Evolutionary conservation across 305 asterid species (phyloP), one percentile per base, ranked within the genome.

Genomic region (Euphrasia arctica): DNA sequence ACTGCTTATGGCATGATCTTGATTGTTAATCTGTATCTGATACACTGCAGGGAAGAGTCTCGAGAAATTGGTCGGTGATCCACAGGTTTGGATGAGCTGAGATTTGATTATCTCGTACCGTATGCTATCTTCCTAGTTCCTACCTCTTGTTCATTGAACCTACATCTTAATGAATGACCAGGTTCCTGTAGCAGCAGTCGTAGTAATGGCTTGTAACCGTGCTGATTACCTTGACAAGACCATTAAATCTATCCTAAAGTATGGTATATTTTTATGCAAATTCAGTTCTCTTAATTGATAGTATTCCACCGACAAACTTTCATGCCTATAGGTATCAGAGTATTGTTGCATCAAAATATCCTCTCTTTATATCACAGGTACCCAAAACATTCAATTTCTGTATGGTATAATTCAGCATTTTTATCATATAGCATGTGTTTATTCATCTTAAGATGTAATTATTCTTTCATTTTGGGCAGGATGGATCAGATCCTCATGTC

Each of bases 141-240:
- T 49, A 48, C 59, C 64, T 63, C 60, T 54, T 70, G 41, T 57
- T 60, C 58, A 59, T 69, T 67, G 64, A 76, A 70, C 74, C 64
- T 66, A 64, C 71, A 74, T 51, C 71, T 54, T 51, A 73, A 69
- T 79, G 71, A 71, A 68, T 74, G 68, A 64, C 67, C 86, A 93
- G 99, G 88, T 77, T 64, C 92, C 96, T 62, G 90, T 90, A 64
- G 96, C 99, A 54, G 99, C 97, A 56, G 93, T 93, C 54, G 99
- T 93, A 60, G 78, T 93, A 57, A 93, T 93, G 97, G 96, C 99
- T 73, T 93, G 99, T 78, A 93, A 81, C 76, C 96, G 97, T 74
- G 95, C 97, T 60, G 99, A 93, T 82, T 93, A 93, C 81, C 92
- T 93, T 54, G 95, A 90, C 66, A 82, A 79, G 82, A 93, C 97